These are phyloP conservation scores for Boechera divaricarpa DNA, from an alignment of 345 rosid species.

Conservation along the genomic window DNA sequence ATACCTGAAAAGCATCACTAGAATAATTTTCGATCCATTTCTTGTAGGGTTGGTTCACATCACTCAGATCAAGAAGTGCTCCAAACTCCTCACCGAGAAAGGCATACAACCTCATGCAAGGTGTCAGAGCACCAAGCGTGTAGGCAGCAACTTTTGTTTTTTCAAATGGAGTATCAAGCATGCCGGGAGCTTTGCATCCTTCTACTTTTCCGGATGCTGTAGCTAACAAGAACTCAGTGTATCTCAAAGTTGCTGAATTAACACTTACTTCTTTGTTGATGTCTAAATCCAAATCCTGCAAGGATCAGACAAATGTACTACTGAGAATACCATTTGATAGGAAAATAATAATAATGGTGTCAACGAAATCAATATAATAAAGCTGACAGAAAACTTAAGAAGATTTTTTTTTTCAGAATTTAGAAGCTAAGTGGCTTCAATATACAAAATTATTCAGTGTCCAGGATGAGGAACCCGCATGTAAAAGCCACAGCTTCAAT, in stretches of 20 bases:
- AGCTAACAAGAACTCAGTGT: constrained; percentile 87
- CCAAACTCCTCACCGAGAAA: constrained; percentile 76
- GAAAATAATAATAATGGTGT: constrained; percentile 5
- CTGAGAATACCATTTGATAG: constrained; percentile 13
- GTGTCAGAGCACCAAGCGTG: constrained; percentile 93
- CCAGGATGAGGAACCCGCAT: background rate
- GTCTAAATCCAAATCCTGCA: constrained; percentile 89
- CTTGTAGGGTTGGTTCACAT: constrained; percentile 69
- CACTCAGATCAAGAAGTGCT: constrained; percentile 55
- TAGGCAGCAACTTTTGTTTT: constrained; percentile 97
- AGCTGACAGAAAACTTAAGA: background rate
- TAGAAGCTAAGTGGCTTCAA: constrained; percentile 6
- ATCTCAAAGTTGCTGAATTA: constrained; percentile 73
- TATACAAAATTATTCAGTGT: background rate
- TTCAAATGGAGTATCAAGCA: constrained; percentile 96
- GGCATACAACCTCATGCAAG: constrained; percentile 95
- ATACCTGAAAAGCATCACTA: constrained; percentile 79
- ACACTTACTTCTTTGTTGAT: constrained; percentile 56
- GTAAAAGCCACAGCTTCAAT: constrained; percentile 3
- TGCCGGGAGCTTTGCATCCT: constrained; percentile 90
- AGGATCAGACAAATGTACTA: constrained; percentile 5
- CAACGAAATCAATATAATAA: background rate
- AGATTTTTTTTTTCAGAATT: background rate
- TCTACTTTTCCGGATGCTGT: constrained; percentile 97
- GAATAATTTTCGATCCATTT: constrained; percentile 90